phyloP scores from a whole-genome alignment of 371 early-diverging fungal species.

The Mucor lusitanicus region DNA sequence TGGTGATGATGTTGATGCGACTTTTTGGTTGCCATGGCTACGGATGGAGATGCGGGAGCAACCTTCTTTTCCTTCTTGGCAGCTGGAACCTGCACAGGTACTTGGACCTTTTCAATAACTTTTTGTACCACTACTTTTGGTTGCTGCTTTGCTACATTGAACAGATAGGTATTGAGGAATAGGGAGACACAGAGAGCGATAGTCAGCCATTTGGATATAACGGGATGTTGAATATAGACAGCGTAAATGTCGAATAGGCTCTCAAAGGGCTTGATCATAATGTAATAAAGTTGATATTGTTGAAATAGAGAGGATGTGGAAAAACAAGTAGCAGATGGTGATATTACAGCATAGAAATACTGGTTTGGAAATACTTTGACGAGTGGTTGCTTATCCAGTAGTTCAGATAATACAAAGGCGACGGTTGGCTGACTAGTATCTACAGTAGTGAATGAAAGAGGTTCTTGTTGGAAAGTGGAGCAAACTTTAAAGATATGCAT shows the following conservation, averaged over 20 bases:
- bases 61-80: not conserved
- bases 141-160: slow-evolving; percentile 51
- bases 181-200: slow-evolving; percentile 56
- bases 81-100: slow-evolving; percentile 4
- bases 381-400: not conserved
- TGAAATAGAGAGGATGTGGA: not conserved
- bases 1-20: not conserved
- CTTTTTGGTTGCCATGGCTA: not conserved
- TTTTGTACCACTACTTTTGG: not conserved
- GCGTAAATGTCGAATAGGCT: slow-evolving; percentile 32
- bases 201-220: slow-evolving; percentile 60
- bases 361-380: not conserved
- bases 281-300: not conserved
- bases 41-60: not conserved
- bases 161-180: slow-evolving; percentile 63
- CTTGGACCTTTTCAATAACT: slow-evolving; percentile 3
- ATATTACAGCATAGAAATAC: not conserved
- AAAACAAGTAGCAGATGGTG: not conserved
- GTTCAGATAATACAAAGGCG: not conserved
- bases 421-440: not conserved
- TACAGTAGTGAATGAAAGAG: not conserved
- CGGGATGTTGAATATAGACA: slow-evolving; percentile 63
- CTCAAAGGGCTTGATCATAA: not conserved
- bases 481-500: slow-evolving; percentile 3
- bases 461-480: not conserved